Percentiles rank a stretch among this genome's conserved stretches.
Evolutionary conservation across 2,329 filamentous ascomycete species (phyloP).

Genomic region (Penicillium digitatum): DNA sequence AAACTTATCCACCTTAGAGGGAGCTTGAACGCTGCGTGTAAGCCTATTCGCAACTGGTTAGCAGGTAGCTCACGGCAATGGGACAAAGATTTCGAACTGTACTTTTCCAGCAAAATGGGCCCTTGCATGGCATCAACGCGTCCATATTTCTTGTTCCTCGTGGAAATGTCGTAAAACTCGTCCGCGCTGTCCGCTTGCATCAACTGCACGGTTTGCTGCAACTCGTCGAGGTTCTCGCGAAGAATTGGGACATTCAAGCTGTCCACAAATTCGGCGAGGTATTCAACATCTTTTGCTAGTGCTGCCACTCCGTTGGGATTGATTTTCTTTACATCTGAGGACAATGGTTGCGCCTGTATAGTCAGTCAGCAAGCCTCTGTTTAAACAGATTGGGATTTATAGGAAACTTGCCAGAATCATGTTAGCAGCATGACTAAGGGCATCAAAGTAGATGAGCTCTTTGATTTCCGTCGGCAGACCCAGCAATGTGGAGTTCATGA

Average conservation of each 20-base stretch:
- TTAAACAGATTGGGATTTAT: constrained; percentile 1
- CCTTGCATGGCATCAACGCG: constrained; percentile 89
- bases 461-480: constrained; percentile 95
- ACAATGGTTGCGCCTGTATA: constrained; percentile 67
- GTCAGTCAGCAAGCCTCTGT: constrained; percentile 12
- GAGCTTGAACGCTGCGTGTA: constrained; percentile 59
- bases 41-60: constrained; percentile 48
- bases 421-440: constrained; percentile 81
- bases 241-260: constrained; percentile 84
- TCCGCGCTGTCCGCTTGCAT: constrained; percentile 87
- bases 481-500: constrained; percentile 91
- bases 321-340: constrained; percentile 75
- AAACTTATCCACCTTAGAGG: constrained; percentile 60
- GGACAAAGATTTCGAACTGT: constrained; percentile 29
- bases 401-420: constrained; percentile 65
- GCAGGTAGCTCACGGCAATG: constrained; percentile 2
- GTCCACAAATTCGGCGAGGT: constrained; percentile 81
- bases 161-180: constrained; percentile 91
- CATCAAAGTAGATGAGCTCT: constrained; percentile 96
- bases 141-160: constrained; percentile 87
- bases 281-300: constrained; percentile 76
- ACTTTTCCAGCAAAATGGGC: constrained; percentile 88
- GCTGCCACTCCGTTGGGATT: constrained; percentile 80
- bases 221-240: constrained; percentile 81
- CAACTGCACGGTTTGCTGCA: constrained; percentile 86